Base-by-base conservation (phyloP, 2,329 filamentous ascomycete species). In the Pseudogymnoascus sp. region DNA sequence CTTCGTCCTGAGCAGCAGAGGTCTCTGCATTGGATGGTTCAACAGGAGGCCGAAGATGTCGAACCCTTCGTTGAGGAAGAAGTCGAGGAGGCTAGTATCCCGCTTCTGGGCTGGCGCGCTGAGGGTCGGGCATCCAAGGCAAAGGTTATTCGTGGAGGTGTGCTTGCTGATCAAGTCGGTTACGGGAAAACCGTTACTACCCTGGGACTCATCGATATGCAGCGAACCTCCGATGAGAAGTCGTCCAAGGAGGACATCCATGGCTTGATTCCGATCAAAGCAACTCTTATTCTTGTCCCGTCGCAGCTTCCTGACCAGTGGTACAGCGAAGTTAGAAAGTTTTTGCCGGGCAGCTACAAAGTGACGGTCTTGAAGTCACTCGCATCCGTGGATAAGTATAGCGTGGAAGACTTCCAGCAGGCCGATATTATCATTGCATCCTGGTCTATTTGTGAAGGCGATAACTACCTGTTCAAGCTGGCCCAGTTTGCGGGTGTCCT, bases 181-280 rank as follows among this genome's bases (percentile, higher is more conserved):
- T 88, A 86, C 67, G 86, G 86, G 0, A 89, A 89, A 67, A 89
- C 86, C 0, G 79, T 84, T 1, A 79, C 81, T 0, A 79, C 79
- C 2, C 74, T 88, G 11, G 84, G 77, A 0, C 70, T 88, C 7
- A 78, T 87, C 30, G 75, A 82, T 36, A 70, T 73, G 3, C 41
- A 63, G n/a, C 30, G 30, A 18, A n/a, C 37, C 6, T 33, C 38
- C 9, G 65, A 63, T 43, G n/a, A 39, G 18, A 18, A 58, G 4
- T 16, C 35, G 20, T 28, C 35, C 2, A 30, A 18, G 6, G 60
- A 59, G 5, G n/a, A 20, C 9, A n/a, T 35, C 3, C 9, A 35
- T 22, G 63, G 63, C 2, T 6, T 33, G 4, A 67, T 72, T 14
- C 70, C 79, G 0, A 71, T 79, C 0, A 77, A 80, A 14, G 85